Conservation (phyloP, 1,284 basidiomycete genomes). For the Boletus semigastroideus region DNA sequence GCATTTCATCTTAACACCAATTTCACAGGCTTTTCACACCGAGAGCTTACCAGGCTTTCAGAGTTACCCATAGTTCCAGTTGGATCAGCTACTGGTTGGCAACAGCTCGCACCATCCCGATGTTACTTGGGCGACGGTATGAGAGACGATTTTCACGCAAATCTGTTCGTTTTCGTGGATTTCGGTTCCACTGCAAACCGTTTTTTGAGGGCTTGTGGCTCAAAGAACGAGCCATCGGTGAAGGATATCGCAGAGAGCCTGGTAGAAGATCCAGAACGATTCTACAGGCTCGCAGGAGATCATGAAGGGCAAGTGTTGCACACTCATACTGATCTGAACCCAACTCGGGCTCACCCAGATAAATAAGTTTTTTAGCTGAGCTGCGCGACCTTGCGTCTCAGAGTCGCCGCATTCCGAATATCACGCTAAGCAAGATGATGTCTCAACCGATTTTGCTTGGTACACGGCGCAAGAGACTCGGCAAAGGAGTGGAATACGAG, state of each 20-base stretch:
- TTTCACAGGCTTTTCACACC: constrained; percentile 2
- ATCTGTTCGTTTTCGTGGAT: constrained; percentile 83
- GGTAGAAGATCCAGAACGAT: constrained; percentile 7
- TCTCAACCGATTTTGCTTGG: constrained; percentile 70
- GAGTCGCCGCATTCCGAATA: constrained; percentile 1
- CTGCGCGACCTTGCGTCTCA: constrained; percentile 5
- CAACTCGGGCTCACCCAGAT: not conserved
- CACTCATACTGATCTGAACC: not conserved
- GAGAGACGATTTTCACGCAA: constrained; percentile 50
- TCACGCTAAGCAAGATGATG: constrained; percentile 53
- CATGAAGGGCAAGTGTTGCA: not conserved
- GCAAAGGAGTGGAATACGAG: constrained; percentile 55
- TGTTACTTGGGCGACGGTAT: constrained; percentile 5
- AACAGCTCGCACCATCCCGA: not conserved
- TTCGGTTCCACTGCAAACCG: constrained; percentile 80
- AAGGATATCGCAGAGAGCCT: constrained; percentile 47
- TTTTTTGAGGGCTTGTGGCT: constrained; percentile 84
- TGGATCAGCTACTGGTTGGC: not conserved
- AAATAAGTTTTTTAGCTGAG: not conserved
- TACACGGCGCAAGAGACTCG: constrained; percentile 43
- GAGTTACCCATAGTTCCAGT: constrained; percentile 10
- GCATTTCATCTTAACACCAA: not conserved
- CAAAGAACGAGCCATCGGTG: constrained; percentile 59
- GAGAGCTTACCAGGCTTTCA: not conserved
- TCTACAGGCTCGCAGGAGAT: constrained; percentile 4